Evolutionary conservation across 2,329 filamentous ascomycete species (phyloP).

Genomic region (Fusarium sambucinum): DNA sequence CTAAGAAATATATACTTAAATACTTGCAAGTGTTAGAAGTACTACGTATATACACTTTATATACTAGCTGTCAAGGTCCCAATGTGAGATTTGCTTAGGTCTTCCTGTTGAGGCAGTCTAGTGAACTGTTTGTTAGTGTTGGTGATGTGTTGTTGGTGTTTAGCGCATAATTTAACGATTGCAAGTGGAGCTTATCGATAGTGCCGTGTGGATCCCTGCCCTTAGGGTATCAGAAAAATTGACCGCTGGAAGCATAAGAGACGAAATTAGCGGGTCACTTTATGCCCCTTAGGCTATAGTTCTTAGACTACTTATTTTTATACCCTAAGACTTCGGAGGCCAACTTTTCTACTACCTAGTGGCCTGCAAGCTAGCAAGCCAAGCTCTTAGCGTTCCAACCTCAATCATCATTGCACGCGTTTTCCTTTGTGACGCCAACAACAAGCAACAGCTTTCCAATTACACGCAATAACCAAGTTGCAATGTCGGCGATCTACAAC

Average conservation of each 20-base stretch:
- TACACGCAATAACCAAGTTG: neutral
- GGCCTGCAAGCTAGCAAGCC: constrained; percentile 6
- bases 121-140: neutral
- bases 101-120: neutral
- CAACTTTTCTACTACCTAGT: too few relatives aligned
- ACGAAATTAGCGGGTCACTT: too few relatives aligned
- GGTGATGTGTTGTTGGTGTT: constrained; percentile 4
- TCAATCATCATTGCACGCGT: constrained; percentile 19
- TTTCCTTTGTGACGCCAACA: constrained; percentile 10
- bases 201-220: constrained; percentile 22
- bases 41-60: too few relatives aligned
- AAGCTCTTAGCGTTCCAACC: constrained; percentile 28
- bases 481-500: constrained; percentile 92
- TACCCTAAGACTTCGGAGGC: too few relatives aligned
- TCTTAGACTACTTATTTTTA: too few relatives aligned
- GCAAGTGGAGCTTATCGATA: constrained; percentile 29
- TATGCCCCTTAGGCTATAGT: too few relatives aligned
- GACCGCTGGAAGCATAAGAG: too few relatives aligned
- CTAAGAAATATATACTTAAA: too few relatives aligned
- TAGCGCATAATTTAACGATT: neutral
- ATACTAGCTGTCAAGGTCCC: too few relatives aligned
- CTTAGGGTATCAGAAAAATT: too few relatives aligned
- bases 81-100: neutral
- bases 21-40: too few relatives aligned
- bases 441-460: neutral